Conservation (phyloP, 331 rosid species). For the Acacia concinna region DNA sequence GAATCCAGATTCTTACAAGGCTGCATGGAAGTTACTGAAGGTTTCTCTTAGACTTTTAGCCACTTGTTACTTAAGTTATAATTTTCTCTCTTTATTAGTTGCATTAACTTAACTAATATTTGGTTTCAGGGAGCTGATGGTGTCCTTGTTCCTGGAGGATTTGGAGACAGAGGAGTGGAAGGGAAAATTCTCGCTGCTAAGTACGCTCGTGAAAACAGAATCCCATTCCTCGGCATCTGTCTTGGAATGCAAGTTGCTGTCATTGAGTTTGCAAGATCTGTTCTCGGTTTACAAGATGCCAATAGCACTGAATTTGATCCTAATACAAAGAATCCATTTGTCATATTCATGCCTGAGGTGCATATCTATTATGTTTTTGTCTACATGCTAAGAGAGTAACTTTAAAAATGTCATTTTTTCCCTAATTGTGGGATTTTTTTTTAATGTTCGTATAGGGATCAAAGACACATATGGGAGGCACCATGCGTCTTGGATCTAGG, state of each 20-base stretch:
- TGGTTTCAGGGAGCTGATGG: conserved; percentile 81
- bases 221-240: conserved; percentile 92
- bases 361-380: not conserved
- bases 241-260: conserved; percentile 98
- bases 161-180: conserved; percentile 92
- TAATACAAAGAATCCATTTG: conserved; percentile 69
- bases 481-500: conserved; percentile 66
- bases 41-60: conserved; percentile 33
- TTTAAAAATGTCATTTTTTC: not conserved
- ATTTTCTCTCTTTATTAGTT: not conserved
- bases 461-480: conserved; percentile 62
- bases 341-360: conserved; percentile 95
- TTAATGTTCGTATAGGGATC: conserved; percentile 43
- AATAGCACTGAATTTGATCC: conserved; percentile 85
- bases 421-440: conserved; percentile 5
- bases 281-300: conserved; percentile 78
- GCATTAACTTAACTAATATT: conserved; percentile 11
- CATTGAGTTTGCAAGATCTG: conserved; percentile 79
- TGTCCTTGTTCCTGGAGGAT: conserved; percentile 92
- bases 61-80: not conserved
- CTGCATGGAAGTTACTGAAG: conserved; percentile 91
- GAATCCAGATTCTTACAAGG: conserved; percentile 69
- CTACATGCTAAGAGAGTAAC: conserved; percentile 1
- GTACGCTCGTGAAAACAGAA: conserved; percentile 76
- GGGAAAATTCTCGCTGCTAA: conserved; percentile 89